Conservation (phyloP, 1,284 basidiomycete genomes). For the Ganoderma sinense region DNA sequence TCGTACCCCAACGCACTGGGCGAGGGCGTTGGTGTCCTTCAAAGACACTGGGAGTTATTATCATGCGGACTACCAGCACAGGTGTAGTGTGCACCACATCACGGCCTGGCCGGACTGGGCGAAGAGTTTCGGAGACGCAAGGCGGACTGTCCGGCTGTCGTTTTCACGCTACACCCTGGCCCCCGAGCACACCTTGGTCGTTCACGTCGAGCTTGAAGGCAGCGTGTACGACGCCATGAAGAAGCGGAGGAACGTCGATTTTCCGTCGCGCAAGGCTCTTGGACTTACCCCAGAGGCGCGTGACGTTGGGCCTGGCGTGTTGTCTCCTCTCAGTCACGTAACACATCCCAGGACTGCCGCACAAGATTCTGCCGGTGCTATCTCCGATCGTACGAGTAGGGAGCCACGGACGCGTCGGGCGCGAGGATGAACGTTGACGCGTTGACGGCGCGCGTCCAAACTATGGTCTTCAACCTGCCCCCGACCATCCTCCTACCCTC, state of each 20-base stretch:
- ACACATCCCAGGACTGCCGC: too few relatives aligned
- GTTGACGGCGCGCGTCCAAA: too few relatives aligned
- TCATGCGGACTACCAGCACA: not conserved
- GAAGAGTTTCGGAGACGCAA: conserved; percentile 7
- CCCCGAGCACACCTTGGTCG: not conserved
- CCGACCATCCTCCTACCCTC: too few relatives aligned
- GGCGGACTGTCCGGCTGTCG: conserved; percentile 7
- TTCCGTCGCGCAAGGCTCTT: not conserved
- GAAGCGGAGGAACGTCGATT: not conserved
- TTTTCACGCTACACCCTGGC: conserved; percentile 1
- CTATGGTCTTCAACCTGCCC: too few relatives aligned
- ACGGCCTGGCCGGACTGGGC: not conserved
- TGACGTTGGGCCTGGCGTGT: too few relatives aligned
- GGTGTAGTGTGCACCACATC: conserved; percentile 6
- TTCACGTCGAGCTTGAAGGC: conserved; percentile 5
- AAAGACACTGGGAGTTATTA: not conserved
- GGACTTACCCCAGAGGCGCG: too few relatives aligned
- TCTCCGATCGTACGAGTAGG: too few relatives aligned
- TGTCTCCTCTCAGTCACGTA: too few relatives aligned
- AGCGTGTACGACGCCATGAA: not conserved
- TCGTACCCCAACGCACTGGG: not conserved
- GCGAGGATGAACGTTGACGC: too few relatives aligned
- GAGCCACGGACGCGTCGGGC: too few relatives aligned
- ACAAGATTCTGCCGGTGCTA: too few relatives aligned
- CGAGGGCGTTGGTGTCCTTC: not conserved